phyloP scores from a whole-genome alignment of 225 moss, liverwort and hornwort genomes.

The Bryum argenteum region DNA sequence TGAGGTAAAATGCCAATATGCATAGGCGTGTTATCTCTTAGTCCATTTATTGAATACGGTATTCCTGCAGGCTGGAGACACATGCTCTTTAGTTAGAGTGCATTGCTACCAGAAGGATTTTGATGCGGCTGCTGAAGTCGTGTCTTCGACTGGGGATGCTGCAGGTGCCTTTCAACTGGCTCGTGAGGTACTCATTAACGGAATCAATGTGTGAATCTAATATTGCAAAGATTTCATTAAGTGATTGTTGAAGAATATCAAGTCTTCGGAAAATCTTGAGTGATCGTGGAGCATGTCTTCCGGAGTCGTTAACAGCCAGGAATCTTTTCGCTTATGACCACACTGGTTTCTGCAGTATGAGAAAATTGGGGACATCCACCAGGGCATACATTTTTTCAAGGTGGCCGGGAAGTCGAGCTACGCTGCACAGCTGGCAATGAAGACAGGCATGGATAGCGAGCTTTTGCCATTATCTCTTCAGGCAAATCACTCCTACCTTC shows the following conservation, averaged over 20 bases:
- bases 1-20: slow-evolving; percentile 5
- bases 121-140: slow-evolving; percentile 64
- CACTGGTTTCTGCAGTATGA: slow-evolving; percentile 65
- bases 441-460: slow-evolving; percentile 79
- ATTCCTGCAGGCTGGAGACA: slow-evolving; percentile 72
- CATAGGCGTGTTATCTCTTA: background rate
- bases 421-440: slow-evolving; percentile 86
- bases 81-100: slow-evolving; percentile 78
- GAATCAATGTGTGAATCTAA: background rate
- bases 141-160: slow-evolving; percentile 56
- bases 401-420: slow-evolving; percentile 77
- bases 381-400: slow-evolving; percentile 83
- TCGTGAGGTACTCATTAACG: slow-evolving; percentile 62
- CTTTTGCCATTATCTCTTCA: slow-evolving; percentile 88
- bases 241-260: slow-evolving; percentile 1
- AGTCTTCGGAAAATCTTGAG: background rate
- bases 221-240: slow-evolving; percentile 1
- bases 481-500: slow-evolving; percentile 40
- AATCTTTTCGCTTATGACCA: slow-evolving; percentile 1
- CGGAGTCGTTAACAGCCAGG: background rate
- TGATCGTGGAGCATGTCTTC: slow-evolving; percentile 4
- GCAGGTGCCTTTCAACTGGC: slow-evolving; percentile 90
- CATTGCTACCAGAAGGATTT: slow-evolving; percentile 84
- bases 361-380: slow-evolving; percentile 70
- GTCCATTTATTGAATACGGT: slow-evolving; percentile 13